Percentiles rank a stretch among this genome's conserved stretches.
phyloP scores from a whole-genome alignment of 306 rosid species.

The Nissolia schottii region DNA sequence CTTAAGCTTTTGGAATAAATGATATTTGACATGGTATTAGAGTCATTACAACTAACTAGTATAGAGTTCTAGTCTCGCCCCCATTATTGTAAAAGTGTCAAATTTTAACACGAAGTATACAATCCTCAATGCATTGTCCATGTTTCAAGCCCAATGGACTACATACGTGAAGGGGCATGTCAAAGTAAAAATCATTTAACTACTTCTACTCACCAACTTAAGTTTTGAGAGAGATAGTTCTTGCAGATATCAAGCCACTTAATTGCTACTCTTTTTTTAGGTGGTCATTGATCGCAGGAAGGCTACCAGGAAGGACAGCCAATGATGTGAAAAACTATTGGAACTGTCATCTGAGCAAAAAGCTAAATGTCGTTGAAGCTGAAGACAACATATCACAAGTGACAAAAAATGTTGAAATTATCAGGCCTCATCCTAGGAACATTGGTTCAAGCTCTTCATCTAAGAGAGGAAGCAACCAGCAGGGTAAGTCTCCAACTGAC shows the following conservation, averaged over 20 bases:
- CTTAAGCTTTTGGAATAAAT: no score
- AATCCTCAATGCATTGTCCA: no score
- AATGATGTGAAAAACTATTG: conserved; percentile 69
- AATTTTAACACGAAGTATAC: no score
- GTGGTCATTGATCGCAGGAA: conserved; percentile 66
- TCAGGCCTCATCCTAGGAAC: conserved; percentile 27
- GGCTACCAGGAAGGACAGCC: conserved; percentile 67
- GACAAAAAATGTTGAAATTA: conserved; percentile 10
- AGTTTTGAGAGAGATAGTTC: not conserved
- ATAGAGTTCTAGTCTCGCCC: no score
- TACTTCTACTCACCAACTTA: no score
- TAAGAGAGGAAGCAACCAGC: not conserved
- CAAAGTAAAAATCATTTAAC: no score
- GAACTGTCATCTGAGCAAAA: conserved; percentile 69
- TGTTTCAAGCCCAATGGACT: no score
- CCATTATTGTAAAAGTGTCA: no score
- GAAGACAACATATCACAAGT: conserved; percentile 3
- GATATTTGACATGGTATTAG: no score
- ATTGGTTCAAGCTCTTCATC: conserved; percentile 12
- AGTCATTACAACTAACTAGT: no score
- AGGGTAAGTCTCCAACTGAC: conserved; percentile 9
- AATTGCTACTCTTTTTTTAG: conserved; percentile 22
- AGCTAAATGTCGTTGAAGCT: conserved; percentile 30
- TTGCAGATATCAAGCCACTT: not conserved
- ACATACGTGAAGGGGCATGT: no score